Percentiles rank a stretch among this genome's conserved stretches.
phyloP scores from a whole-genome alignment of 768 basidiomycete species.

The Trametes coccinea region DNA sequence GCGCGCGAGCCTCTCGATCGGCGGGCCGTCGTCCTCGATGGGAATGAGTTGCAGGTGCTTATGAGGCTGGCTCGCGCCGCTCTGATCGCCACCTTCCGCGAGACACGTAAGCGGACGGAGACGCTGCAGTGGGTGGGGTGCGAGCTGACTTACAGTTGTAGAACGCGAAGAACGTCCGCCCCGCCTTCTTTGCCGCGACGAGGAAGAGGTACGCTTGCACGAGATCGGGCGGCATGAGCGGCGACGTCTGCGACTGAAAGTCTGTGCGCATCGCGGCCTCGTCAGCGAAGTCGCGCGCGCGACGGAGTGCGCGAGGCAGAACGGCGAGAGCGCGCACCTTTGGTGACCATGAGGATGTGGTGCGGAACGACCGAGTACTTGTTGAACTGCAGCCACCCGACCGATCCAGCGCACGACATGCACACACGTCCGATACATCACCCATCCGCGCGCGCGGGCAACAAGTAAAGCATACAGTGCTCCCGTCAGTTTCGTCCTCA shows the following conservation, averaged over 20 bases:
- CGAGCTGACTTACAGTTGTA: slow-evolving; percentile 72
- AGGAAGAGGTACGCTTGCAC: slow-evolving; percentile 76
- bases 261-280: slow-evolving; percentile 42
- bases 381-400: slow-evolving; percentile 58
- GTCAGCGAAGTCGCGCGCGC: not conserved
- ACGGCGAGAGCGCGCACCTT: slow-evolving; percentile 49
- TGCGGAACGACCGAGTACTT: slow-evolving; percentile 82
- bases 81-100: slow-evolving; percentile 63
- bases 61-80: slow-evolving; percentile 88
- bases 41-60: slow-evolving; percentile 91
- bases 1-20: slow-evolving; percentile 72
- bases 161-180: slow-evolving; percentile 72
- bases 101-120: not conserved
- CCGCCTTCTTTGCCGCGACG: slow-evolving; percentile 60
- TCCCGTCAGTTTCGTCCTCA: not conserved
- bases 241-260: slow-evolving; percentile 75
- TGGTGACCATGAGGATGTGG: slow-evolving; percentile 87
- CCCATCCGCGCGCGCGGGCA: not conserved
- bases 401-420: not conserved
- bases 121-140: not conserved
- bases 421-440: not conserved
- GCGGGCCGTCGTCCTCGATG: slow-evolving; percentile 62
- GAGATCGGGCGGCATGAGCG: slow-evolving; percentile 77
- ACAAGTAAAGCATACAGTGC: not conserved
- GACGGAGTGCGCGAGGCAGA: no score